These are phyloP conservation scores for Fusarium tricinctum DNA, from an alignment of 2,329 filamentous ascomycete species.

Conservation along the genomic window DNA sequence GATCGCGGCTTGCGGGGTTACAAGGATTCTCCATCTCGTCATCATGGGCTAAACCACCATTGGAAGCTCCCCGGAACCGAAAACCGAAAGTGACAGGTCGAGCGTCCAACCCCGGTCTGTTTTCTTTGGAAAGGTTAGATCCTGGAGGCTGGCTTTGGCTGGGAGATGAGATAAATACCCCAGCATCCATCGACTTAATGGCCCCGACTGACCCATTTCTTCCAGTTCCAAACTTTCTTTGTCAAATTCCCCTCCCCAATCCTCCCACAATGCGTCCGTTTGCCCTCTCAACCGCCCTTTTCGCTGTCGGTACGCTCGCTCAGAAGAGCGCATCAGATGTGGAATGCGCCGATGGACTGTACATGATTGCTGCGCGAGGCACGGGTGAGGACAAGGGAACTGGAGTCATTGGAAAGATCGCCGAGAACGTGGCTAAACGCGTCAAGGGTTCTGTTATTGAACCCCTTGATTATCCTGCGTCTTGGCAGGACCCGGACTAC, in stretches of 20 bases:
- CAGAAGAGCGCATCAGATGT: slow-evolving; percentile 40
- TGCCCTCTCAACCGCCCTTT: slow-evolving; percentile 42
- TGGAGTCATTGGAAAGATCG: slow-evolving; percentile 54
- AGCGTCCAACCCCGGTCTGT: slow-evolving; percentile 23
- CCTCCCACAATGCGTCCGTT: slow-evolving; percentile 37
- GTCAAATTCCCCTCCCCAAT: neutral
- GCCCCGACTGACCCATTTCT: neutral
- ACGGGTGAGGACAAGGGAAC: slow-evolving; percentile 54
- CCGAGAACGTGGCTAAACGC: slow-evolving; percentile 51
- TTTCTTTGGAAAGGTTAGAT: slow-evolving; percentile 3
- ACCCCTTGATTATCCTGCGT: slow-evolving; percentile 58
- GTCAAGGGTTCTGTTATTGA: slow-evolving; percentile 55
- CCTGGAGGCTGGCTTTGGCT: slow-evolving; percentile 1
- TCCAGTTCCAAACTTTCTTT: neutral
- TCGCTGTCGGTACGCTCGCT: slow-evolving; percentile 45
- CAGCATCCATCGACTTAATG: neutral
- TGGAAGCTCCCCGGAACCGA: slow-evolving; percentile 26
- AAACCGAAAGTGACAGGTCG: slow-evolving; percentile 6
- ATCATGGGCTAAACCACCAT: slow-evolving; percentile 34
- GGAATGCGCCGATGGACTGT: slow-evolving; percentile 55
- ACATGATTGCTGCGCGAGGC: slow-evolving; percentile 59
- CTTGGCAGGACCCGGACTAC: slow-evolving; percentile 53
- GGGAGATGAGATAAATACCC: slow-evolving; percentile 30
- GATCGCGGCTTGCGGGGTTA: slow-evolving; percentile 33
- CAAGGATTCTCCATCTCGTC: slow-evolving; percentile 26